Base-by-base conservation (phyloP, 2,329 filamentous ascomycete genomes). In the Albifimbria verrucaria region DNA sequence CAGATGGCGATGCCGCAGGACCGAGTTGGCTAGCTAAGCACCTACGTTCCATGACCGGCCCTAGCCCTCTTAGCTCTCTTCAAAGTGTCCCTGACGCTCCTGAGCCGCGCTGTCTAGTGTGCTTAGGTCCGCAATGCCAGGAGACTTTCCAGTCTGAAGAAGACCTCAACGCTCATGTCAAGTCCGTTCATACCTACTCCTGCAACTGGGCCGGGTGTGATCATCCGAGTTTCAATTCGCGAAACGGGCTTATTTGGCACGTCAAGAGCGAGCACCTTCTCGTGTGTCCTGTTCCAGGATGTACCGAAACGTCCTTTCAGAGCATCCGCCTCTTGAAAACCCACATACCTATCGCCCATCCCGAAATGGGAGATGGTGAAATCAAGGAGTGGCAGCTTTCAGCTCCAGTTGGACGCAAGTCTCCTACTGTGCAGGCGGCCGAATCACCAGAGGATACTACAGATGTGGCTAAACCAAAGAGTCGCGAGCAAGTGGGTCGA, bases 191-290 rank as follows among this genome's bases (percentile, higher is more conserved):
- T 51, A 61, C 60, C 2, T 62, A 74, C 52, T 58, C 65, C 1
- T 77, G 75, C 55, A 68, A 69, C 49, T 77, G 74, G 75, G 65
- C 64, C 2, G 62, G 64, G 21, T 77, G 75, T 41, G 53, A 60
- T 1, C 65, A 67, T 7, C 56, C 63, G 1, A 65, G 65, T 45
- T 77, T 76, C 50, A 58, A 64, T 2, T 69, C 71, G 1, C 65
- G 64, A 15, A 67, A 69, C 28, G 72, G 67, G 9, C 66, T 77
- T 26, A 65, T 69, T 17, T 71, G 73, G 62, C 75, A 77, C 53
- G 72, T 77, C 39, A 74, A 77, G 52, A 62, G 63, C 20, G 69
- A 76, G 46, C 75, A 77, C 53, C 63, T 77, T 11, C 65, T 77
- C 24, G 59, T 72, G 23, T 77, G 75, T 25, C 75, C 75, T 0